Base-by-base conservation (phyloP, 192 early-diverging fungal species). In the Backusella circina region DNA sequence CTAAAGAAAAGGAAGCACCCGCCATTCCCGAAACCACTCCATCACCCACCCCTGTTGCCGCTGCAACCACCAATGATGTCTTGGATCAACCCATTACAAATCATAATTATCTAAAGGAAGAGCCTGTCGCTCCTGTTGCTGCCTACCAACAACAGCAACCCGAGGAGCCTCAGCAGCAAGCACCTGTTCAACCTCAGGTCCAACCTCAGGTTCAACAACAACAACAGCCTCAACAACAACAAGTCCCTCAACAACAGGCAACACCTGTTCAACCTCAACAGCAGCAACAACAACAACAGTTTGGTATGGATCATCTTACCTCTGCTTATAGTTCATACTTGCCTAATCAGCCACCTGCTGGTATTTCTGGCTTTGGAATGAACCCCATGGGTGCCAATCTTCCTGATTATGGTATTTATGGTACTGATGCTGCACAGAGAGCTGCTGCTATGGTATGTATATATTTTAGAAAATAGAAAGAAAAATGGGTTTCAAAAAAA, bases 351-450 rank as follows among this genome's bases (percentile, higher is more conserved):
- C 75, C 77, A 28, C 83, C 84, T 36, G 81, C 77, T 61, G 84
- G 84, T 74, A 57, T 86, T 10, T 86, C 86, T 36, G 80, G 83
- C 21, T 89, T 89, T 72, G 85, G 86, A 16, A 87, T 89, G 79
- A 84, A 75, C 28, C 88, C 86, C 8, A 87, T 89, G 77, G 80
- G 79, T 10, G 80, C 81, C 8, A 61, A 61, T 8, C 75, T 86
- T 13, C 88, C 86, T 31, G 87, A 86, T 44, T 86, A 89, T 70
- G 88, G 86, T 12, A 71, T 90, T 12, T 91, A 91, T 75, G 87
- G 88, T 30, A 86, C 83, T 66, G 92, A 93, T 13, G 84, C 89
- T 12, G 89, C 90, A 79, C 86, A 90, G 28, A 85, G 75, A 38
- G 79, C 79, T 47, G 75, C 79, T 41, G 54, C 85, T 72, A 65